Conservation (phyloP, 2,329 filamentous ascomycete species). For the Xylariaceae sp. region DNA sequence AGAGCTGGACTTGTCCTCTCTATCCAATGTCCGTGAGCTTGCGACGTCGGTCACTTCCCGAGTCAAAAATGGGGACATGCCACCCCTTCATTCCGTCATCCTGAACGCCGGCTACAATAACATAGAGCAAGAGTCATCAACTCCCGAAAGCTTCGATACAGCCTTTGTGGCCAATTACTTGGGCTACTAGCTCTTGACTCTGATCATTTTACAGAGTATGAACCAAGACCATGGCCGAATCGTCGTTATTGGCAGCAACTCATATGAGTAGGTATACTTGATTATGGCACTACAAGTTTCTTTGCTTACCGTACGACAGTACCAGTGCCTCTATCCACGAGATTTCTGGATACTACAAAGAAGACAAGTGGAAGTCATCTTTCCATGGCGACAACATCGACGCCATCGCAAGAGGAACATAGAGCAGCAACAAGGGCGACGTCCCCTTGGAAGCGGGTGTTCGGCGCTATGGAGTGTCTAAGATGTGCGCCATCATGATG, state of each 20-base stretch:
- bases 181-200: constrained; percentile 29
- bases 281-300: background rate
- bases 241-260: constrained; percentile 27
- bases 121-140: constrained; percentile 22
- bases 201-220: constrained; percentile 32
- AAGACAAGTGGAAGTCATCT: constrained; percentile 9
- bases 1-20: constrained; percentile 6
- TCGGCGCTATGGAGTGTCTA: constrained; percentile 18
- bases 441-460: background rate
- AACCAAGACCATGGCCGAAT: constrained; percentile 29
- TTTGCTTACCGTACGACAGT: background rate
- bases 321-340: constrained; percentile 1
- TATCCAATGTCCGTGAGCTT: constrained; percentile 8
- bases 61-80: constrained; percentile 15
- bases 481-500: constrained; percentile 15
- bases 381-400: constrained; percentile 7
- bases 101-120: constrained; percentile 18
- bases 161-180: constrained; percentile 32
- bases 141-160: constrained; percentile 30
- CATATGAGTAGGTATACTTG: constrained; percentile 26
- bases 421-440: constrained; percentile 3
- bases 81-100: constrained; percentile 17
- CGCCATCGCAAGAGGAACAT: constrained; percentile 11
- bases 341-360: constrained; percentile 3
- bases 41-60: constrained; percentile 11